These are phyloP conservation scores for Leishmania gerbilli DNA, from an alignment of 208 protist species.

Conservation along the genomic window DNA sequence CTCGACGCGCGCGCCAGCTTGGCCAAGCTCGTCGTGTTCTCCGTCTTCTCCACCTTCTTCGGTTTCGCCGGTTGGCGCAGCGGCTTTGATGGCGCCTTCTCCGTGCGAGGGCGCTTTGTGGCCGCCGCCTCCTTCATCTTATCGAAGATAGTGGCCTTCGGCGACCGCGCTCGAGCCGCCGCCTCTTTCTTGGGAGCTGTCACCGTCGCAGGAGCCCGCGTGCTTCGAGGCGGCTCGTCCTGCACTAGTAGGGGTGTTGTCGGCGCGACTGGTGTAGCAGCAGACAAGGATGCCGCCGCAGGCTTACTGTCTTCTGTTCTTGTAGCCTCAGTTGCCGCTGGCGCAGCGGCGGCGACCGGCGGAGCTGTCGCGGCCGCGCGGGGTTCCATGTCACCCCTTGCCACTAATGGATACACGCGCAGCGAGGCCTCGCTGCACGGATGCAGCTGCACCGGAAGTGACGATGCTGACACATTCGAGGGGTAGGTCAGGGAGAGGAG, in stretches of 20 bases:
- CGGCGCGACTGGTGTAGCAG: neutral
- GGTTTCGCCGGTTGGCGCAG: conserved; percentile 7
- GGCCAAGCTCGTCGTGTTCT: conserved; percentile 52
- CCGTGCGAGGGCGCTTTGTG: conserved; percentile 15
- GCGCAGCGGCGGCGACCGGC: neutral
- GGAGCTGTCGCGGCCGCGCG: neutral
- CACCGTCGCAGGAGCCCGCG: neutral
- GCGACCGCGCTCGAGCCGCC: neutral
- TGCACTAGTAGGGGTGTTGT: neutral
- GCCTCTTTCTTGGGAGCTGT: neutral
- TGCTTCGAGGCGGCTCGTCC: neutral
- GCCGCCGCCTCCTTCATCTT: conserved; percentile 36
- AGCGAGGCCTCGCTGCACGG: neutral
- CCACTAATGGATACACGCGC: conserved; percentile 24
- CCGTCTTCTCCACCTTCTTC: conserved; percentile 33
- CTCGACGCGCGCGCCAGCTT: conserved; percentile 77
- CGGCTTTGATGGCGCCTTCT: neutral
- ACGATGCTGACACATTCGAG: neutral
- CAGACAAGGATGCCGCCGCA: neutral
- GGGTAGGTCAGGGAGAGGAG: conserved; percentile 19
- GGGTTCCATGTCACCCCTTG: conserved; percentile 18
- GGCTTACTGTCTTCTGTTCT: neutral
- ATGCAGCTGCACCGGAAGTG: conserved; percentile 6
- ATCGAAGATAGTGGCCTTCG: conserved; percentile 43
- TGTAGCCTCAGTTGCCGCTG: neutral